Base-by-base conservation (phyloP, 2,329 filamentous ascomycete species). In the Furcasterigmium sp. region DNA sequence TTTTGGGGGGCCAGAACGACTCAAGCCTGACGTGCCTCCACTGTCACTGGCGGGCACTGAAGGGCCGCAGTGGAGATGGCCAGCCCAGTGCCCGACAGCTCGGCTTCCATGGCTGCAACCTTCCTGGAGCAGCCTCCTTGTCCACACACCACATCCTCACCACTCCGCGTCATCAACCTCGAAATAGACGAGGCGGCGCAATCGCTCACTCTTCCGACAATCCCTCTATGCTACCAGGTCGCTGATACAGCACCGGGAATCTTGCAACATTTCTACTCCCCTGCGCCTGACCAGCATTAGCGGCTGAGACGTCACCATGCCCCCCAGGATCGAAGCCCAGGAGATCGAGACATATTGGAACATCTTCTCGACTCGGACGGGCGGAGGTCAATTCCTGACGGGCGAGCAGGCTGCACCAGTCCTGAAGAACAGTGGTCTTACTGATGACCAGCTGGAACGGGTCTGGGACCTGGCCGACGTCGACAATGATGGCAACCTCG, bases 381-480 rank as follows among this genome's bases (percentile, higher is more conserved):
- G 78, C 57, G 78, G 77, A 52, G 74, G 73, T 49, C 72, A 80
- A 60, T 80, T 67, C 53, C 63, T 82, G 21, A 81, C 76, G 8
- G 78, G 78, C 58, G 78, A 82, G 56, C 74, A 78, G 56, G 78
- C 78, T 19, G 78, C 77, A 39, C 78, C 78, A 11, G 75, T 82
- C 34, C 70, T 82, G 42, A 82, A 82, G 64, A 81, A 82, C 67
- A 80, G 76, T 52, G 78, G 78, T 11, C 63, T 82, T 49, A 73
- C 75, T 44, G 78, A 82, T 57, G 75, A 77, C 58, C 91, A 98
- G 69, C 83, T 98, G n/a, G 93, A 97, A 70, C 80, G 84, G 56
- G 88, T 98, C 50, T 98, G 93, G 93, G 93, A 98, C 60, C 76
- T 98, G 50, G 89, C 93, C 46, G 93, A 98, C 63, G 89, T 98